phyloP scores from a whole-genome alignment of 106 monocot genomes.

The Dendrobium catenatum region DNA sequence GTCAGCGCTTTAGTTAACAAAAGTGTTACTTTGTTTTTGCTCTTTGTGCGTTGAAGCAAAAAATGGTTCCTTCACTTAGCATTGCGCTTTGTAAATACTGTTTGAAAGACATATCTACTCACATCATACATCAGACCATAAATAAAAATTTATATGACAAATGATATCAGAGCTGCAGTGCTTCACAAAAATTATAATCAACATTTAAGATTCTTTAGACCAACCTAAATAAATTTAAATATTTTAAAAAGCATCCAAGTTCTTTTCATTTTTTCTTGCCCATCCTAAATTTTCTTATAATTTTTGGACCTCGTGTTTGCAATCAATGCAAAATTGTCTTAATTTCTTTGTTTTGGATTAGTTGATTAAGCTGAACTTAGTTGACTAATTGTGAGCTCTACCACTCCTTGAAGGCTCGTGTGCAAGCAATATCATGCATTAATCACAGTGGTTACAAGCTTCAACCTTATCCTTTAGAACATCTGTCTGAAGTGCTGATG shows the following conservation, averaged over 20 bases:
- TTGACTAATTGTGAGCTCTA: neutral
- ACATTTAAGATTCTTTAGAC: neutral
- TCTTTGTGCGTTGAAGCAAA: neutral
- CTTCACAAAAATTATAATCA: neutral
- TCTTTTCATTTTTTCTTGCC: neutral
- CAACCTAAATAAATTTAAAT: neutral
- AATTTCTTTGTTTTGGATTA: neutral
- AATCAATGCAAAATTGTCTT: neutral
- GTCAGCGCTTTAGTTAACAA: neutral
- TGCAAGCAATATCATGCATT: slow-evolving; percentile 51
- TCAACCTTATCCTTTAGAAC: slow-evolving; percentile 64
- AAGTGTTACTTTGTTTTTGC: neutral
- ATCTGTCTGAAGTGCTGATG: slow-evolving; percentile 55
- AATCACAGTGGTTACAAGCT: slow-evolving; percentile 80
- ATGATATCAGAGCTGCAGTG: neutral
- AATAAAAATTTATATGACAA: neutral
- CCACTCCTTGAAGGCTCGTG: slow-evolving; percentile 47
- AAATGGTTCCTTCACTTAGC: neutral
- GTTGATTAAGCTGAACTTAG: neutral
- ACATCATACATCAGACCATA: neutral
- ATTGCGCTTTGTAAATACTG: neutral
- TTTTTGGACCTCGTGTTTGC: neutral
- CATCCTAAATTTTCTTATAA: neutral
- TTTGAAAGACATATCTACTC: neutral
- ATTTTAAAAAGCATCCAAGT: neutral